Evolutionary conservation across 2,329 filamentous ascomycete genomes (phyloP).

Genomic region (Polytolypa hystricis): DNA sequence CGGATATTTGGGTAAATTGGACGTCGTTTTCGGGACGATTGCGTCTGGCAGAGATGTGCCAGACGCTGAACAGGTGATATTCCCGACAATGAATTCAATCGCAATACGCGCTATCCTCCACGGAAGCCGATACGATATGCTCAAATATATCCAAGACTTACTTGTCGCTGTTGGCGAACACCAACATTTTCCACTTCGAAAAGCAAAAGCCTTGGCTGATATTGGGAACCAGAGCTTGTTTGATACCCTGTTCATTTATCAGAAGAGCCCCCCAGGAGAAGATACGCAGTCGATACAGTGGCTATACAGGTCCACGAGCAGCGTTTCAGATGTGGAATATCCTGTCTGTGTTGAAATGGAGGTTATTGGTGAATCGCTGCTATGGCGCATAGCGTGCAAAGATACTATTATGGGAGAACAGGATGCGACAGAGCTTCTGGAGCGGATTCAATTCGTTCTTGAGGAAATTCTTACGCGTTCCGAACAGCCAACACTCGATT

Average conservation of each 20-base stretch:
- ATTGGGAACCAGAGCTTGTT: constrained; percentile 41
- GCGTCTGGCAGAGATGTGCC: constrained; percentile 74
- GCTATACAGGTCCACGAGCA: constrained; percentile 53
- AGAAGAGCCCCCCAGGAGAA: constrained; percentile 38
- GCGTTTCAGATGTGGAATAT: constrained; percentile 63
- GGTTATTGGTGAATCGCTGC: constrained; percentile 40
- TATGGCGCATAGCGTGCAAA: constrained; percentile 66
- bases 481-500: constrained; percentile 43
- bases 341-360: constrained; percentile 76
- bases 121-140: constrained; percentile 51
- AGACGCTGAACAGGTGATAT: constrained; percentile 56
- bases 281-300: constrained; percentile 8
- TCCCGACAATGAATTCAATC: constrained; percentile 89
- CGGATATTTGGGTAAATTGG: constrained; percentile 50
- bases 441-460: constrained; percentile 50
- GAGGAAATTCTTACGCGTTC: constrained; percentile 42
- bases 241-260: constrained; percentile 56
- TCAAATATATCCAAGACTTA: constrained; percentile 63
- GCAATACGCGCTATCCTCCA: constrained; percentile 62
- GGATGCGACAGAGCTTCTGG: constrained; percentile 43
- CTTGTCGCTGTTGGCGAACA: constrained; percentile 55
- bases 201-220: constrained; percentile 46
- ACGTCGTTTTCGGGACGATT: constrained; percentile 72
- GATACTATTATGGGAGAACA: constrained; percentile 39
- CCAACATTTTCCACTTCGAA: constrained; percentile 67